Percentiles rank a stretch among this genome's conserved stretches.
Conservation (phyloP, 202 grass and related monocot genomes). For the Zizania palustris region DNA sequence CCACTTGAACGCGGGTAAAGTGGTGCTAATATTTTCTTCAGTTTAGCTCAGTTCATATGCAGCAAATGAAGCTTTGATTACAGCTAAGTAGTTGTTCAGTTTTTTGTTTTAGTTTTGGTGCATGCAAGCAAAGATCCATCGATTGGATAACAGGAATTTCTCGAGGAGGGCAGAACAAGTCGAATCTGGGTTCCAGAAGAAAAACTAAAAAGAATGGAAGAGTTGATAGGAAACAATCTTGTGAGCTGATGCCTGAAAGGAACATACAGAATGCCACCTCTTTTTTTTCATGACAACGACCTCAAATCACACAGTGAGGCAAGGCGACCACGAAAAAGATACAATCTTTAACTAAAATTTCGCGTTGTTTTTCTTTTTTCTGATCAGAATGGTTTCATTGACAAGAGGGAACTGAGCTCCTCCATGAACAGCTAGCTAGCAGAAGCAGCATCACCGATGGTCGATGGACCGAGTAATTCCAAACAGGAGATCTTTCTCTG, state of each 20-base stretch:
- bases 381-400: background rate
- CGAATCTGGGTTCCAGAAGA: background rate
- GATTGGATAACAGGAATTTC: no score
- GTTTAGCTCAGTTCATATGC: no score
- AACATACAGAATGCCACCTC: background rate
- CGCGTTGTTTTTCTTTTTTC: no score
- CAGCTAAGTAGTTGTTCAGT: no score
- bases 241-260: constrained; percentile 4
- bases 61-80: no score
- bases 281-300: constrained; percentile 28
- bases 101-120: no score
- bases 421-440: background rate
- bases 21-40: no score
- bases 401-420: constrained; percentile 10
- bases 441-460: background rate
- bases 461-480: background rate
- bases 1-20: no score
- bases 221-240: background rate
- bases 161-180: background rate
- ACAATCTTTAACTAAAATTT: background rate
- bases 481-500: background rate
- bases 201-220: background rate
- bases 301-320: no score
- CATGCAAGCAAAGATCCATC: no score
- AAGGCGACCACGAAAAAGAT: background rate